A percentile compares a stretch with the other conserved stretches of the same genome.
Evolutionary conservation across 2,329 filamentous ascomycete genomes (phyloP).

Genomic region (Colletotrichum liaoningense): DNA sequence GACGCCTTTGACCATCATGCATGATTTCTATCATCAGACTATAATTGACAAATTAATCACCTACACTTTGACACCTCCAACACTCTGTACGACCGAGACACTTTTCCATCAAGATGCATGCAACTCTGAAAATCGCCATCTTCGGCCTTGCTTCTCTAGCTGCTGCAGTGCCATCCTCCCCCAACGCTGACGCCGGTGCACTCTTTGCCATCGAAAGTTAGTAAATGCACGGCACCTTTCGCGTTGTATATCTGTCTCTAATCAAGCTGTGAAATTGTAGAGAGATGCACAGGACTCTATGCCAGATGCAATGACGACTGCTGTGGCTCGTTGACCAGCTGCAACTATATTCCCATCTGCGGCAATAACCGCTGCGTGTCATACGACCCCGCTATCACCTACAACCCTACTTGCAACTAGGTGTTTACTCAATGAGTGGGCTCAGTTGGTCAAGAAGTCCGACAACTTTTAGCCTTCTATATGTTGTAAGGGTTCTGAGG

Average conservation of each 20-base stretch:
- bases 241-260: neutral
- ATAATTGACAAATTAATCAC: neutral
- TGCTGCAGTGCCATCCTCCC: neutral
- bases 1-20: neutral
- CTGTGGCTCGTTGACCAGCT: neutral
- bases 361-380: conserved; percentile 2
- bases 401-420: conserved; percentile 11
- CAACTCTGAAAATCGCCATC: neutral
- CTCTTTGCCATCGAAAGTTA: conserved; percentile 17
- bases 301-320: conserved; percentile 7
- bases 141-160: neutral
- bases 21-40: neutral
- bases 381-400: neutral
- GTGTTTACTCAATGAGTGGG: neutral
- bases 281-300: conserved; percentile 8
- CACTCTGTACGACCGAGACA: neutral
- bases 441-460: neutral
- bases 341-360: conserved; percentile 15
- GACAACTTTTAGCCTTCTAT: too few species aligned
- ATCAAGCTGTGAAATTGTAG: neutral
- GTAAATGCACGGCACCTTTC: neutral
- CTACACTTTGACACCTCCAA: neutral
- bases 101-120: neutral
- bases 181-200: neutral
- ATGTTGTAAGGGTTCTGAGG: too few species aligned